Base-by-base conservation (phyloP, 441 rosid species). In the Omphalea diandra region DNA sequence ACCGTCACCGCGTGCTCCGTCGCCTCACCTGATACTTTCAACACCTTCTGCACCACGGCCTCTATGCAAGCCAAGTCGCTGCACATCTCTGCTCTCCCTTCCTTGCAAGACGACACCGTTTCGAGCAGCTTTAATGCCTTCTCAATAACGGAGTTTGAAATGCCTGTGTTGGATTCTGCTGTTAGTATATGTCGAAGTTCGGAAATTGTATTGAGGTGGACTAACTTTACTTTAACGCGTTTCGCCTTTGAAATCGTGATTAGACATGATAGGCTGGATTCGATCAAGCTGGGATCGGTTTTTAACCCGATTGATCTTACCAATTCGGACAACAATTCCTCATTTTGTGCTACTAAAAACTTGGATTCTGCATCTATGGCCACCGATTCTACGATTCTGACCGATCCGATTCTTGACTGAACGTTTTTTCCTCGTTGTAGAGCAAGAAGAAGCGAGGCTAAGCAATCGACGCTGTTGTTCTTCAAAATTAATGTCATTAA, bases 1-100 rank as follows among this genome's bases (percentile, higher is more conserved):
- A 87, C 83, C 74, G 86, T 78, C 67, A 89, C 94, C n/a, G 96
- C 90, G 27, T 85, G 90, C 75, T 93, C 96, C 79, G 98, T 89
- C 67, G 94, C 87, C 38, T 73, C 68, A n/a, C 66, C 64, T 10
- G 98, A 89, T 5, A 87, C 90, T 64, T 92, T 94, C 81, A 90
- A 68, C 65, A 88, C 67, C 79, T 79, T 88, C 64, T 79, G 81
- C 73, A 88, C 85, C 17, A 94, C 83, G 29, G 88, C 90, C 72
- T 83, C 86, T 58, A 82, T 68, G 63, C 94, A 84, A 41, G 38
- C 63, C 3, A 78, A 31, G 65, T 81, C 88, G 0, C 67, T 57
- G 33, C 84, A 76, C 7, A 90, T 77, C 79, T 83, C 89, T 27
- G 32, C 65, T 70, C 90, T 75, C 1, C 92, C 98, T 80, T 91